Percentiles rank a stretch among this genome's conserved stretches.
These are phyloP conservation scores for Eimeria necatrix DNA, from an alignment of 169 alveolate genomes.

Conservation along the genomic window DNA sequence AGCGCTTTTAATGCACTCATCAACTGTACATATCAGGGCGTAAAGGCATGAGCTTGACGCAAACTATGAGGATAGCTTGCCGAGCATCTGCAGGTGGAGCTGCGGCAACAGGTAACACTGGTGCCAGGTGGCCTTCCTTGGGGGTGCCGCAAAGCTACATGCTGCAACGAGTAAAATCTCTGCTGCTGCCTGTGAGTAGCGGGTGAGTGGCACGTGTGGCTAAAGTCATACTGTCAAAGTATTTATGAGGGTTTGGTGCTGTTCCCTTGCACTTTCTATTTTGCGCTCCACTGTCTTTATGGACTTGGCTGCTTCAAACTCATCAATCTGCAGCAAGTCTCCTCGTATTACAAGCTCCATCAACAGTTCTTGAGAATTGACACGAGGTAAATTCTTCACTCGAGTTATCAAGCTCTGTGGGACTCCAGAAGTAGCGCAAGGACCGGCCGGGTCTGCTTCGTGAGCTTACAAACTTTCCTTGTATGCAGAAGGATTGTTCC, in stretches of 20 bases:
- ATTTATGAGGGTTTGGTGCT: slow-evolving; percentile 4
- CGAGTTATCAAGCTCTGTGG: slow-evolving; percentile 42
- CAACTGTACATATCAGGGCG: too few species aligned
- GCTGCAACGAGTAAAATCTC: too few species aligned
- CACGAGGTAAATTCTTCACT: slow-evolving; percentile 21
- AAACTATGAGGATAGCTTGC: too few species aligned
- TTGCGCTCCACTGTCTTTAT: slow-evolving; percentile 26
- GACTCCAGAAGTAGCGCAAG: neutral
- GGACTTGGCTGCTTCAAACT: slow-evolving; percentile 45
- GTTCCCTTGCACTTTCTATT: slow-evolving; percentile 27
- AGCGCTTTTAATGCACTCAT: neutral
- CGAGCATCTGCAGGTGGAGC: too few species aligned
- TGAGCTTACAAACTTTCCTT: too few species aligned
- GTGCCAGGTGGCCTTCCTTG: too few species aligned
- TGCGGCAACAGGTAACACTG: too few species aligned
- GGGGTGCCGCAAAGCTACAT: too few species aligned
- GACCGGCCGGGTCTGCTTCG: neutral
- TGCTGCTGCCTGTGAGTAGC: too few species aligned
- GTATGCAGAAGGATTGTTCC: too few species aligned
- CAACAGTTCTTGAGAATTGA: slow-evolving; percentile 46
- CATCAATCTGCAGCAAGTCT: slow-evolving; percentile 27
- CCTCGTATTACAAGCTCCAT: slow-evolving; percentile 42
- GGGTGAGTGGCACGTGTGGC: too few species aligned
- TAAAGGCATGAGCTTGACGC: too few species aligned
- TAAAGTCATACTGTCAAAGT: slow-evolving; percentile 9